A percentile compares a stretch with the other conserved stretches of the same genome.
Evolutionary conservation across 345 rosid species (phyloP).

Genomic region (Psidium guajava): DNA sequence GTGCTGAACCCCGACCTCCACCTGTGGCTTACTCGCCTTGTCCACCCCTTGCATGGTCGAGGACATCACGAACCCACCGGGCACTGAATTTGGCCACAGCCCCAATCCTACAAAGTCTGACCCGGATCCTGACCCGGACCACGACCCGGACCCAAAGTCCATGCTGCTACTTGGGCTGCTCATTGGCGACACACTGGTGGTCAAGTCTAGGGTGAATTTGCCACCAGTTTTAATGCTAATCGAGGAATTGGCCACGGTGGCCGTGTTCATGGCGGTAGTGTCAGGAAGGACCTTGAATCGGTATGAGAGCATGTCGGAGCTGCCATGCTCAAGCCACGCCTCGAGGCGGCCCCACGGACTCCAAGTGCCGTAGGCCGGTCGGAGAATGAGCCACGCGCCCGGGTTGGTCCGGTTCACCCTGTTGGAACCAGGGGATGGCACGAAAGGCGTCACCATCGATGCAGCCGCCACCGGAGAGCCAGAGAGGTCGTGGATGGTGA

Average conservation of each 20-base stretch:
- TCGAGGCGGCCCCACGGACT: conserved; percentile 93
- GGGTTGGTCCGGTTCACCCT: conserved; percentile 79
- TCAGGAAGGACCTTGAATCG: conserved; percentile 74
- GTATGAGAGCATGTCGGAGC: conserved; percentile 56
- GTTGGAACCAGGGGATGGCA: conserved; percentile 80
- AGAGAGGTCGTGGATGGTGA: conserved; percentile 87
- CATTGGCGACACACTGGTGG: conserved; percentile 44
- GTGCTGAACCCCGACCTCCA: conserved; percentile 59
- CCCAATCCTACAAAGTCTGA: conserved; percentile 28
- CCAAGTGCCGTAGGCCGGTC: conserved; percentile 79
- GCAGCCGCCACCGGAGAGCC: conserved; percentile 98
- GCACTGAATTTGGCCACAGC: conserved; percentile 6
- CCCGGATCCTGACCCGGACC: conserved; percentile 68
- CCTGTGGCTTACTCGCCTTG: conserved; percentile 46
- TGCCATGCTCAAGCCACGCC: conserved; percentile 70
- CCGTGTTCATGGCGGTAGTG: conserved; percentile 18
- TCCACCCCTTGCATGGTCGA: conserved; percentile 59
- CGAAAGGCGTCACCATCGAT: conserved; percentile 96
- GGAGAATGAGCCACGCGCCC: conserved; percentile 88
- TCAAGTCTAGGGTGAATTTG: conserved; percentile 59
- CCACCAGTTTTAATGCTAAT: conserved; percentile 67
- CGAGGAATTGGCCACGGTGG: conserved; percentile 27
- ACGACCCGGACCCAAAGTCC: conserved; percentile 63
- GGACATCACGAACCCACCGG: conserved; percentile 83
- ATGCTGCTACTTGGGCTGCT: conserved; percentile 76